These are phyloP conservation scores for Penicillium sclerotiorum DNA, from an alignment of 2,329 filamentous ascomycete species.

Conservation along the genomic window DNA sequence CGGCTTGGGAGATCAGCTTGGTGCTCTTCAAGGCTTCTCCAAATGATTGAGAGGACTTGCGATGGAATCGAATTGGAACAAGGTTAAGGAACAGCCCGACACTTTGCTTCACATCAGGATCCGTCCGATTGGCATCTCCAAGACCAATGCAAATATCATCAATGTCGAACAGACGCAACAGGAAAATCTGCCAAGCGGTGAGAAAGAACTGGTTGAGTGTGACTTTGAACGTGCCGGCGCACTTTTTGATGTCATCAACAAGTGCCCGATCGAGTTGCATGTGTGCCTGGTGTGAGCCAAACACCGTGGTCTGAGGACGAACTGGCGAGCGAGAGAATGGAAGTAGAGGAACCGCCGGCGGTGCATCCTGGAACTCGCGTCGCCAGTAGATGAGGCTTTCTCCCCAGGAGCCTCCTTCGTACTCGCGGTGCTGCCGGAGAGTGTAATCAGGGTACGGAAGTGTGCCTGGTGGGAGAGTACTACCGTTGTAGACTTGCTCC, in stretches of 20 bases:
- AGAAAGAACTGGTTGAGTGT: conserved; percentile 54
- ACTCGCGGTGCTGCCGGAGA: conserved; percentile 30
- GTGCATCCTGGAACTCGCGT: conserved; percentile 12
- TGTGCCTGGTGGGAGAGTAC: conserved; percentile 19
- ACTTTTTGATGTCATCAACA: conserved; percentile 14
- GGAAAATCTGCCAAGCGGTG: conserved; percentile 42
- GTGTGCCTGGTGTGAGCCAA: conserved; percentile 11
- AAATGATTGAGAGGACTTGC: conserved; percentile 28
- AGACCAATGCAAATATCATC: conserved; percentile 53
- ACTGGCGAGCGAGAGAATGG: conserved; percentile 14
- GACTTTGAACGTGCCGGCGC: conserved; percentile 26
- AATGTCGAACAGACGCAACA: conserved; percentile 37
- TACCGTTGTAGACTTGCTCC: conserved; percentile 45
- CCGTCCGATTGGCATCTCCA: conserved; percentile 47
- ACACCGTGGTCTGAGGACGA: conserved; percentile 14
- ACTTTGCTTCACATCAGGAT: conserved; percentile 34
- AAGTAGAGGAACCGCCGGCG: conserved; percentile 16
- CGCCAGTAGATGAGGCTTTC: conserved; percentile 26
- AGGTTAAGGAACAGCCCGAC: conserved; percentile 56
- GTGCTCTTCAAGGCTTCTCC: conserved; percentile 31
- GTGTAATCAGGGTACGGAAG: conserved; percentile 44
- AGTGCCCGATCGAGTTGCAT: conserved; percentile 8
- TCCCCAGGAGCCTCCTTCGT: conserved; percentile 30
- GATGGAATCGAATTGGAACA: conserved; percentile 49
- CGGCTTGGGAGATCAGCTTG: conserved; percentile 33